These are phyloP conservation scores for Amanita pallidorosea DNA, from an alignment of 768 basidiomycete species.

Conservation along the genomic window DNA sequence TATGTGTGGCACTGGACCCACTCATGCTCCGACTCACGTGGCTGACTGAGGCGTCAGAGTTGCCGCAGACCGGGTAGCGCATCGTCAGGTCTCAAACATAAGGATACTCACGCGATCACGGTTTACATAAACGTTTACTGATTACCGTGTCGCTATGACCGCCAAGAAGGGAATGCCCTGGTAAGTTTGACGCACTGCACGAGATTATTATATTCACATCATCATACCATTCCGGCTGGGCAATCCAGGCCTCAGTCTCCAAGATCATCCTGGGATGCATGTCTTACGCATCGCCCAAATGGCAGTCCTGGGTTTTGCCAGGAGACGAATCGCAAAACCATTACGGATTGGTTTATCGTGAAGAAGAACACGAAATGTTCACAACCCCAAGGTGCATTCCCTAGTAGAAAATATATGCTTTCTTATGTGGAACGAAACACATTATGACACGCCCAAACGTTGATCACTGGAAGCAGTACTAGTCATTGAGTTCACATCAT, in stretches of 20 bases:
- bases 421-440: too few species aligned
- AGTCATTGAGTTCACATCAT: too few species aligned
- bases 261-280: constrained; percentile 56
- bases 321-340: constrained; percentile 52
- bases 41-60: too few species aligned
- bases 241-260: constrained; percentile 49
- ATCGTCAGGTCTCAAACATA: too few species aligned
- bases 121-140: not conserved
- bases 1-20: too few species aligned
- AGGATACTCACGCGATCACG: too few species aligned
- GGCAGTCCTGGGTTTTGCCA: constrained; percentile 36
- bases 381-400: constrained; percentile 36
- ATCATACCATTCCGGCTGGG: constrained; percentile 28
- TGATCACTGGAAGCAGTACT: too few species aligned
- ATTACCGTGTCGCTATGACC: too few species aligned
- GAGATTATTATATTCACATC: not conserved
- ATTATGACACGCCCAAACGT: too few species aligned
- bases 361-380: constrained; percentile 55
- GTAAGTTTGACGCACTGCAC: not conserved
- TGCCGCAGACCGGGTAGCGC: too few species aligned
- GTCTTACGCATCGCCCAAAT: constrained; percentile 42
- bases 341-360: constrained; percentile 47
- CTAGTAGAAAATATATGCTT: too few species aligned
- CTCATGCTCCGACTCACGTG: too few species aligned
- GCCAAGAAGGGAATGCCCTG: not conserved